Conservation (phyloP, 768 basidiomycete species). For the Termitomyces sp. region DNA sequence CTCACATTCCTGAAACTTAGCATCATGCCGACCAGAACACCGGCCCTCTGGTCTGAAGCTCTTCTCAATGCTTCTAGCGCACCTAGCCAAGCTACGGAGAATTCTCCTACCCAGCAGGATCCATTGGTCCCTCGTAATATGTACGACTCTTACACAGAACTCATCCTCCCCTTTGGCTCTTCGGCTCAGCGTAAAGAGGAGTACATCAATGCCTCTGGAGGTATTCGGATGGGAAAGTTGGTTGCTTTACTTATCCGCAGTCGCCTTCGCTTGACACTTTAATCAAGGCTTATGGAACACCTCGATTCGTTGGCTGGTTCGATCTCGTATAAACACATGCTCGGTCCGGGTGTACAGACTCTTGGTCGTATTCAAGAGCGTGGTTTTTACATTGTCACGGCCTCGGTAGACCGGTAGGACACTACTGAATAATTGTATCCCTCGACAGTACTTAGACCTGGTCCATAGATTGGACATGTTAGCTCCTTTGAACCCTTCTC, state of each 20-base stretch:
- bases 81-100: slow-evolving; percentile 8
- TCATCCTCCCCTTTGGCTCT: slow-evolving; percentile 58
- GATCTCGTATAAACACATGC: slow-evolving; percentile 79
- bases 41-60: slow-evolving; percentile 53
- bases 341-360: slow-evolving; percentile 54
- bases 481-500: slow-evolving; percentile 46
- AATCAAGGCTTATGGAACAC: slow-evolving; percentile 65
- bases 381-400: slow-evolving; percentile 81
- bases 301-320: slow-evolving; percentile 83
- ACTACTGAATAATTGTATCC: background rate
- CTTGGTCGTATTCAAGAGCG: slow-evolving; percentile 51
- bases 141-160: slow-evolving; percentile 68
- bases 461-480: slow-evolving; percentile 59
- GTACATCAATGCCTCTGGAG: slow-evolving; percentile 67
- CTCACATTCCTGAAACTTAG: slow-evolving; percentile 22
- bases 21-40: slow-evolving; percentile 49
- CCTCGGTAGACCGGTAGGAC: slow-evolving; percentile 66
- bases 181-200: slow-evolving; percentile 54
- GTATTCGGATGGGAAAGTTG: slow-evolving; percentile 63
- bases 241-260: slow-evolving; percentile 6
- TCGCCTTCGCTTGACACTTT: background rate
- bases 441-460: background rate
- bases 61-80: slow-evolving; percentile 34
- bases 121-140: slow-evolving; percentile 45
- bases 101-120: slow-evolving; percentile 13